Conservation (phyloP, 352 stramenopile genomes). For the Phytophthora fragariae region DNA sequence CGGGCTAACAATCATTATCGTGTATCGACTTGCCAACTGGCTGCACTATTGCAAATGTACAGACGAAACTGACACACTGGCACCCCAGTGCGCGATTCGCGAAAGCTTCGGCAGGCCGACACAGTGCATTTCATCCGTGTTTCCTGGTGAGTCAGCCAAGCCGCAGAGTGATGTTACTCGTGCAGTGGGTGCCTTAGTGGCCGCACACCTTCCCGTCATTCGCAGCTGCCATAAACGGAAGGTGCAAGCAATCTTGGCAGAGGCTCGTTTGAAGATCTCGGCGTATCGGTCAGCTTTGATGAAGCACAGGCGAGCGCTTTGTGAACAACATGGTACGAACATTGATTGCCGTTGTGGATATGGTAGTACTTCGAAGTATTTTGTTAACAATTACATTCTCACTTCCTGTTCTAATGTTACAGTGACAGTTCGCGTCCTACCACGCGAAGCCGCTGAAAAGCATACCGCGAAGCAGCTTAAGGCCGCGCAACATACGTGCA, state of each 20-base stretch:
- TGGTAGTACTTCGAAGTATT: conserved; percentile 4
- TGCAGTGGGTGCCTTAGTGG: conserved; percentile 34
- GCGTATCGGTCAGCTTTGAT: conserved; percentile 29
- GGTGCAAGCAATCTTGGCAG: conserved; percentile 37
- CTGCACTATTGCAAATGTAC: conserved; percentile 17
- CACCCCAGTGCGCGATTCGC: conserved; percentile 37
- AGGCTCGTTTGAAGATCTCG: conserved; percentile 35
- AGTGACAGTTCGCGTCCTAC: conserved; percentile 11
- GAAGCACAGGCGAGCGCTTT: conserved; percentile 6
- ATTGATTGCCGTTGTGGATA: background rate
- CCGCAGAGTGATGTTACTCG: conserved; percentile 39
- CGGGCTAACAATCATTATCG: too few relatives aligned
- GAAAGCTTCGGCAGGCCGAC: conserved; percentile 46
- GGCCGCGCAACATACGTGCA: conserved; percentile 1
- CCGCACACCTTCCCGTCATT: conserved; percentile 36
- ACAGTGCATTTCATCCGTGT: conserved; percentile 44
- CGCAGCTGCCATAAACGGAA: conserved; percentile 38
- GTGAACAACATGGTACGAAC: conserved; percentile 16
- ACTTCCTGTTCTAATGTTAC: background rate
- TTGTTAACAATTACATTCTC: too few relatives aligned
- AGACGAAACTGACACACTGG: conserved; percentile 42
- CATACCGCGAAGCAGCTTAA: conserved; percentile 21
- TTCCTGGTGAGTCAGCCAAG: conserved; percentile 21
- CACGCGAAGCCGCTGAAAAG: conserved; percentile 24
- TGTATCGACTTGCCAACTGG: conserved; percentile 8